Percentiles rank a stretch among this genome's conserved stretches.
These are phyloP conservation scores for Saururus chinensis DNA, from an alignment of 164 flowering plant species.

Conservation along the genomic window DNA sequence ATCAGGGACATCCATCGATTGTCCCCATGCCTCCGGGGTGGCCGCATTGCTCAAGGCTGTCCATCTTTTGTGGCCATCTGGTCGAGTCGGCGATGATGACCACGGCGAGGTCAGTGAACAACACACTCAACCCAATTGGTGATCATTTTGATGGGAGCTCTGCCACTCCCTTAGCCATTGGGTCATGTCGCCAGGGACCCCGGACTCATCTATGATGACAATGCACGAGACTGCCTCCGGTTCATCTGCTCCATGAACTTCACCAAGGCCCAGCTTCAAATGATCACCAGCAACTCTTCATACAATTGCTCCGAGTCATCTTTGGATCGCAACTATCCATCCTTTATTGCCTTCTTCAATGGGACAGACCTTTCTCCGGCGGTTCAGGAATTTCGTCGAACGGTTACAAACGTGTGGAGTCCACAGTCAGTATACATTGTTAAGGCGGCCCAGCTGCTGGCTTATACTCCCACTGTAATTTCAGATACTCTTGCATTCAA, in stretches of 20 bases:
- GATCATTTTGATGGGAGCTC: slow-evolving; percentile 12
- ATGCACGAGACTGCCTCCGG: slow-evolving; percentile 24
- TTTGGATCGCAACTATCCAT: slow-evolving; percentile 49
- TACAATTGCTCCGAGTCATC: slow-evolving; percentile 13
- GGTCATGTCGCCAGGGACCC: slow-evolving; percentile 42
- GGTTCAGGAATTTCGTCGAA: slow-evolving; percentile 27
- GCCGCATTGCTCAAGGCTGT: too few species aligned
- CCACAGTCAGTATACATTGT: slow-evolving; percentile 60
- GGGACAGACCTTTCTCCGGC: too few species aligned
- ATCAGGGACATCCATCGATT: slow-evolving; percentile 35
- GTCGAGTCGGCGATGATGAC: slow-evolving; percentile 38
- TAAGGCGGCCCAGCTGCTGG: slow-evolving; percentile 53
- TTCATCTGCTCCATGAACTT: slow-evolving; percentile 37
- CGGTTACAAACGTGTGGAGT: slow-evolving; percentile 76
- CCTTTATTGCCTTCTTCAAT: too few species aligned
- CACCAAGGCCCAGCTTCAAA: slow-evolving; percentile 24
- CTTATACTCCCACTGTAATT: slow-evolving; percentile 45
- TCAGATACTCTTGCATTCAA: slow-evolving; percentile 50
- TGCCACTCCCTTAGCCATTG: slow-evolving; percentile 29
- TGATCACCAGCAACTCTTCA: slow-evolving; percentile 15
- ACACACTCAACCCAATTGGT: slow-evolving; percentile 12
- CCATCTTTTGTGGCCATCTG: slow-evolving; percentile 35
- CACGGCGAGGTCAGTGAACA: slow-evolving; percentile 18
- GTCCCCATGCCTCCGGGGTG: slow-evolving; percentile 28
- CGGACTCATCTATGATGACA: slow-evolving; percentile 58